Evolutionary conservation across 768 basidiomycete species (phyloP), one percentile per base, ranked within the genome.

Genomic region (Peribolospora kevripleyi): DNA sequence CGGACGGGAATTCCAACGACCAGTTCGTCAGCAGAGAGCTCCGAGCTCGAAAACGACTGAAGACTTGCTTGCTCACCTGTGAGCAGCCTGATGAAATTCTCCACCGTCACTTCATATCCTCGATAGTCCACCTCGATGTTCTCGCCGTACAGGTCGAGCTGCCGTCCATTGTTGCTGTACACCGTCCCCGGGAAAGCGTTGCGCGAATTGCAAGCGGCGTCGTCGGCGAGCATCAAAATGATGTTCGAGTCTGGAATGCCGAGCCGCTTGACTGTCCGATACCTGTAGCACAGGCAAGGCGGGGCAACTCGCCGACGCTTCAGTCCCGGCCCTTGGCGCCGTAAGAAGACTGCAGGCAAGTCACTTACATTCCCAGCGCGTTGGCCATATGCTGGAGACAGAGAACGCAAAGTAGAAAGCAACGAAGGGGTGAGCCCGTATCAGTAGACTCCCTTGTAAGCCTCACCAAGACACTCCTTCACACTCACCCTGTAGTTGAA

Each of bases 241-340:
- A 98, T 97, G 62, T 97, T 90, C 8, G 85, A 88, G 70, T 98
- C 93, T 14, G 93, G 91, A 57, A 98, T 93, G 10, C 93, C 93
- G 7, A 98, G 76, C 6, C 90, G 81, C 66, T 98, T 97, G 54
- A 98, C 87, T 1, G 91, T 97, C 56, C 93, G 84, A 65, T 97
- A 97, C 85, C 86, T 88, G 56, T 11, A 5, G 0, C 5, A 0
- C 1, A 59, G 42, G 41, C 55, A 49, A 42, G 47, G 36, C 50
- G 46, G 13, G 14, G 45, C 10, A 42, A 3, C 41, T 47, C 14
- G 14, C 6, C 49, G 37, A 36, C 25, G 51, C 54, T 48, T 51
- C 45, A 36, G 46, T 7, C 8, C 46, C 6, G 6, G 9, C 37
- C 41, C 3, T 14, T 9, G 49, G 37, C 11, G 3, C 6, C 0